Conservation (phyloP, 352 stramenopile genomes). For the Globisporangium takayamanum region DNA sequence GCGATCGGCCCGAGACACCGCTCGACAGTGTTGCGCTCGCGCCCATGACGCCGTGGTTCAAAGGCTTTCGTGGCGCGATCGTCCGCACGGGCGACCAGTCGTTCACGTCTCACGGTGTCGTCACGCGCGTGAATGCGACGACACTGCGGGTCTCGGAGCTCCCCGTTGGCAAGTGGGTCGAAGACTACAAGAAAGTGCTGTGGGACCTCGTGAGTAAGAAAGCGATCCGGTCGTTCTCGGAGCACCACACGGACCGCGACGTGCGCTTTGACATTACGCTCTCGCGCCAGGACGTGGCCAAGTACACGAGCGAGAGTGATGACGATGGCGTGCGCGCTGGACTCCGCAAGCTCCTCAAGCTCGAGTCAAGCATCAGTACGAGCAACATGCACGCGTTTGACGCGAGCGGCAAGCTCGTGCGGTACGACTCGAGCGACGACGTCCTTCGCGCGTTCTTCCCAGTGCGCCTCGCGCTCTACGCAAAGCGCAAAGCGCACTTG, state of each 20-base stretch:
- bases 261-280: slow-evolving; percentile 80
- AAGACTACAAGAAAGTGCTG: slow-evolving; percentile 98
- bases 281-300: slow-evolving; percentile 76
- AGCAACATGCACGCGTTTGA: slow-evolving; percentile 99
- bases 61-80: slow-evolving; percentile 93
- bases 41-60: slow-evolving; percentile 93
- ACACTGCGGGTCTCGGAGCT: slow-evolving; percentile 96
- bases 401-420: slow-evolving; percentile 83
- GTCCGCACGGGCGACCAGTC: slow-evolving; percentile 51
- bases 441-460: slow-evolving; percentile 94
- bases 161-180: slow-evolving; percentile 96
- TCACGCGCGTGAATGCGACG: slow-evolving; percentile 84
- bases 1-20: slow-evolving; percentile 25
- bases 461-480: slow-evolving; percentile 89
- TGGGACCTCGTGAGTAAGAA: slow-evolving; percentile 89
- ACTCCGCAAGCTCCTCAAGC: slow-evolving; percentile 91
- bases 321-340: slow-evolving; percentile 27
- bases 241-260: slow-evolving; percentile 95
- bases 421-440: slow-evolving; percentile 86
- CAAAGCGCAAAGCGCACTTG: slow-evolving; percentile 74
- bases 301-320: slow-evolving; percentile 33
- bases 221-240: slow-evolving; percentile 86
- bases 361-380: slow-evolving; percentile 91
- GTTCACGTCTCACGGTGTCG: slow-evolving; percentile 68
- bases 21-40: slow-evolving; percentile 24